Evolutionary conservation across 345 rosid species (phyloP).

Genomic region (Gossypium mustelinum): DNA sequence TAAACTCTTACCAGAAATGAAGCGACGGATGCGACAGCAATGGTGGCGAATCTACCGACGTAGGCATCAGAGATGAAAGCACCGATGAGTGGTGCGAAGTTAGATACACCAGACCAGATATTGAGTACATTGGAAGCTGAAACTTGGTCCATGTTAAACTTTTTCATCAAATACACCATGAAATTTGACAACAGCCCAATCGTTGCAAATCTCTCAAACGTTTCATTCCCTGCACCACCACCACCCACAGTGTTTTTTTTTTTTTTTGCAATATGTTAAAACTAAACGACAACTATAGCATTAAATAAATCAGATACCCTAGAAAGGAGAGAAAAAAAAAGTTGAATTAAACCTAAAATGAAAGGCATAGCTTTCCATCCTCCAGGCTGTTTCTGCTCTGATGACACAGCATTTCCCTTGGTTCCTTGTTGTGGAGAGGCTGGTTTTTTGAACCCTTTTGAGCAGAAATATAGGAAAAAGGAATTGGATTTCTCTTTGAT

Average conservation of each 20-base stretch:
- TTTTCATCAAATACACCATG: slow-evolving; percentile 54
- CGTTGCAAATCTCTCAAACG: slow-evolving; percentile 75
- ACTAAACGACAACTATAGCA: too few relatives aligned
- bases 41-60: slow-evolving; percentile 45
- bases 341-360: slow-evolving; percentile 45
- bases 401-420: not conserved
- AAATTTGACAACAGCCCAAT: slow-evolving; percentile 53
- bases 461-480: slow-evolving; percentile 13
- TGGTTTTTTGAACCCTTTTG: slow-evolving; percentile 18
- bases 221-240: slow-evolving; percentile 51
- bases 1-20: slow-evolving; percentile 46
- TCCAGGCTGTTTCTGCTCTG: slow-evolving; percentile 43
- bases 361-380: slow-evolving; percentile 89
- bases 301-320: not conserved
- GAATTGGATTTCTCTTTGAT: slow-evolving; percentile 9
- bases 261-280: too few relatives aligned
- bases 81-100: slow-evolving; percentile 59
- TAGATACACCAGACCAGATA: slow-evolving; percentile 64
- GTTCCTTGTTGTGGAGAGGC: slow-evolving; percentile 11
- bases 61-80: slow-evolving; percentile 62
- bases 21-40: slow-evolving; percentile 44
- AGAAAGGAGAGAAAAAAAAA: not conserved
- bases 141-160: slow-evolving; percentile 58
- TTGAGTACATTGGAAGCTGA: slow-evolving; percentile 46
- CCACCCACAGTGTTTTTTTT: too few relatives aligned